phyloP scores from a whole-genome alignment of 2,329 filamentous ascomycete species.

The Hymenoscyphus salicellus region DNA sequence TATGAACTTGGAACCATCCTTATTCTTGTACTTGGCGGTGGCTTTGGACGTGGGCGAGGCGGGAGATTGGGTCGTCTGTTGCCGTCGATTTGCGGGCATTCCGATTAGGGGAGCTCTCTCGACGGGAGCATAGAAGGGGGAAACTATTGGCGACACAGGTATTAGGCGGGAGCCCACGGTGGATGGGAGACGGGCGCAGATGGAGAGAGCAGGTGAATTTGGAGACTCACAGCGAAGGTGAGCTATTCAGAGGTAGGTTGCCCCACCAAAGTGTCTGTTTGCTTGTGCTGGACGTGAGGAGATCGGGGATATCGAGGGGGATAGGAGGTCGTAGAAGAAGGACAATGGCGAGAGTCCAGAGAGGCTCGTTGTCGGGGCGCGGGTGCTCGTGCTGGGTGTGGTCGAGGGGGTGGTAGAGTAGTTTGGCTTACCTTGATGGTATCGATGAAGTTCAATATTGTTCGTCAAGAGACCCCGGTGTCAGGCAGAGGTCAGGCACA shows the following conservation, averaged over 20 bases:
- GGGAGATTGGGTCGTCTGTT: slow-evolving; percentile 48
- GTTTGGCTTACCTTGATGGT: neutral
- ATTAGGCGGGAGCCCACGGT: slow-evolving; percentile 18
- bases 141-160: slow-evolving; percentile 27
- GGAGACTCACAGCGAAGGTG: slow-evolving; percentile 26
- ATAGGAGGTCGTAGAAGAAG: neutral
- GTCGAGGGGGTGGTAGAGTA: neutral
- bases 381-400: neutral
- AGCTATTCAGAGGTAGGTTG: slow-evolving; percentile 22
- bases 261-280: slow-evolving; percentile 34
- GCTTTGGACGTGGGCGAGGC: slow-evolving; percentile 50
- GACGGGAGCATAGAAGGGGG: slow-evolving; percentile 19
- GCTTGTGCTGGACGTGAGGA: slow-evolving; percentile 18
- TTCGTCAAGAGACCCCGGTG: neutral
- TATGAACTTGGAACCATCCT: slow-evolving; percentile 68
- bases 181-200: slow-evolving; percentile 11
- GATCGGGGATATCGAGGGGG: neutral
- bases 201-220: slow-evolving; percentile 10
- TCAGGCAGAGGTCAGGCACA: neutral
- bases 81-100: slow-evolving; percentile 54
- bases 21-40: slow-evolving; percentile 63
- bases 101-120: slow-evolving; percentile 28
- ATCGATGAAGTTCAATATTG: neutral
- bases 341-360: neutral
- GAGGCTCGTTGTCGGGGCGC: neutral